These are phyloP conservation scores for Xylaria sp. DNA, from an alignment of 2,329 filamentous ascomycete genomes.

Conservation along the genomic window DNA sequence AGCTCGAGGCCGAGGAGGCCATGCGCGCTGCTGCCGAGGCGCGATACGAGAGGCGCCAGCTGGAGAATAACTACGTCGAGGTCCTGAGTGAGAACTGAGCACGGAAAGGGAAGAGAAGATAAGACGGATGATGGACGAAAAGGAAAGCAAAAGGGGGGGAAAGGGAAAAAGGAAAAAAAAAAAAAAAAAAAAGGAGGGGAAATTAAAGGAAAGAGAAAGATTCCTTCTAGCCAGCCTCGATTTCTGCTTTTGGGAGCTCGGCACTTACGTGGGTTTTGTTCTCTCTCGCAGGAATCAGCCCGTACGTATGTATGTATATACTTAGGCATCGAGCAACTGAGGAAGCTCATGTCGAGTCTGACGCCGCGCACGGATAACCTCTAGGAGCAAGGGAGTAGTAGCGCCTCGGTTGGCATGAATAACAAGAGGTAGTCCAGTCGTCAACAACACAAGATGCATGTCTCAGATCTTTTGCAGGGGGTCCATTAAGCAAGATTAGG, in stretches of 20 bases:
- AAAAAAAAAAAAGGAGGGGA: neutral
- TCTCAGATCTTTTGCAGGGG: neutral
- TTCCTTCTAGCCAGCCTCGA: neutral
- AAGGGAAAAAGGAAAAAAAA: neutral
- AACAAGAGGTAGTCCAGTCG: neutral
- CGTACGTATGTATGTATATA: neutral
- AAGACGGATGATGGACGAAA: neutral
- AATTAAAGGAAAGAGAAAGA: neutral
- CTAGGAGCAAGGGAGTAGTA: neutral
- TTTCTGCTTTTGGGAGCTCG: neutral
- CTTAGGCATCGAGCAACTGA: neutral
- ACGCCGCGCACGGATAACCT: neutral
- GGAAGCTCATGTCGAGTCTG: neutral
- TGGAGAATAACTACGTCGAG: conserved; percentile 61
- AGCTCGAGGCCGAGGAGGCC: conserved; percentile 63
- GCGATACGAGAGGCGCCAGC: conserved; percentile 60
- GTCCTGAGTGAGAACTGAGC: conserved; percentile 41
- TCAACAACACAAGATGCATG: neutral
- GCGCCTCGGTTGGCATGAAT: neutral
- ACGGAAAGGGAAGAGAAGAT: neutral
- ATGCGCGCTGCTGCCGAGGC: conserved; percentile 64
- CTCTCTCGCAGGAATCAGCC: neutral
- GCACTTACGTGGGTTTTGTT: neutral
- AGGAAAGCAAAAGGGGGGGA: neutral
- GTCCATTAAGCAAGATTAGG: neutral